Evolutionary conservation across 1,284 basidiomycete species (phyloP).

Genomic region (Leccinum solheimii): DNA sequence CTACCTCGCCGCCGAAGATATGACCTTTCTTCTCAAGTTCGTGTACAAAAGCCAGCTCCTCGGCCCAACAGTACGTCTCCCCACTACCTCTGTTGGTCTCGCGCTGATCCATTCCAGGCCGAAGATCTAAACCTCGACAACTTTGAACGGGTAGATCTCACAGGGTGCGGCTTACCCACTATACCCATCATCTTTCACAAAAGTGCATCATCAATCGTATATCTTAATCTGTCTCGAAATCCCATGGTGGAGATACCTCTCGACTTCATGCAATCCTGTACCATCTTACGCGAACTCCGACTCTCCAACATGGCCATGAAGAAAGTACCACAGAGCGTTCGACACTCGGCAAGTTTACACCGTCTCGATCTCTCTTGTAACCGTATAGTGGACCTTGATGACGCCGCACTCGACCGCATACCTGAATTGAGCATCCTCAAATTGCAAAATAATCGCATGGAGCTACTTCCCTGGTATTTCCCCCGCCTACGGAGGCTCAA

Average conservation of each 20-base stretch:
- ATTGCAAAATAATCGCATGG: slow-evolving; percentile 92
- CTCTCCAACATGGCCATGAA: slow-evolving; percentile 96
- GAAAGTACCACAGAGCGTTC: slow-evolving; percentile 85
- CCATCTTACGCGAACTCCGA: slow-evolving; percentile 80
- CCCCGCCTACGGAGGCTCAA: slow-evolving; percentile 70
- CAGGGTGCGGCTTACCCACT: slow-evolving; percentile 81
- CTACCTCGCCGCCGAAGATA: slow-evolving; percentile 78
- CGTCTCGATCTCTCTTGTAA: slow-evolving; percentile 94
- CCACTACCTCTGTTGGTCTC: background rate
- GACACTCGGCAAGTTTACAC: slow-evolving; percentile 73
- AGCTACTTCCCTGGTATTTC: slow-evolving; percentile 86
- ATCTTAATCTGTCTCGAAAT: slow-evolving; percentile 90
- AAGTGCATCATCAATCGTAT: slow-evolving; percentile 84
- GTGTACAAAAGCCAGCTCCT: slow-evolving; percentile 77
- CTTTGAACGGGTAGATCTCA: slow-evolving; percentile 86
- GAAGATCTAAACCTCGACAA: slow-evolving; percentile 75
- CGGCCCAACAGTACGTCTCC: slow-evolving; percentile 58
- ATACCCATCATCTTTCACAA: slow-evolving; percentile 90
- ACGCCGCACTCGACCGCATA: slow-evolving; percentile 81
- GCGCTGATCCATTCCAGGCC: slow-evolving; percentile 41
- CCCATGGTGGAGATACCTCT: slow-evolving; percentile 96
- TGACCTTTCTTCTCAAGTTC: slow-evolving; percentile 88
- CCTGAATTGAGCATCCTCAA: slow-evolving; percentile 73
- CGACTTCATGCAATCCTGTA: slow-evolving; percentile 94
- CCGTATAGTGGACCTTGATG: slow-evolving; percentile 87